Base-by-base conservation (phyloP, 139 green algal genomes). In the Auxenochlorella pyrenoidosa region DNA sequence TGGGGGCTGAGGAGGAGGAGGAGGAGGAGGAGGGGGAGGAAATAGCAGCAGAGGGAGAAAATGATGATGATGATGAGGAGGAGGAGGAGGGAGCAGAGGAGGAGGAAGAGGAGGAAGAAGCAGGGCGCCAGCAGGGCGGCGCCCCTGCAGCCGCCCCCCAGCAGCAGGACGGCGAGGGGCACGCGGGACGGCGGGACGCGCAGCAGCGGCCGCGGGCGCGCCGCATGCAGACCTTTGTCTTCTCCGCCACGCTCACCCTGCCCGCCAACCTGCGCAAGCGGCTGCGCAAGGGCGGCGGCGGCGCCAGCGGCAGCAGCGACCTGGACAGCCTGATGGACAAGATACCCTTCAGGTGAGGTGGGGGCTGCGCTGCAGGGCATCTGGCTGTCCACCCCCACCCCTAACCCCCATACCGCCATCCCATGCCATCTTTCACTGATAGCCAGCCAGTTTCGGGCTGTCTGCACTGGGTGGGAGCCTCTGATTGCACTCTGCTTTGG, bases 211-310 rank as follows among this genome's bases (percentile, higher is more conserved):
- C 41, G 19, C 51, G 75, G 44, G 10, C 34, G 30, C 72, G 59
- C 34, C 65, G 66, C 21, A 70, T 98, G 90, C 97, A 99, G 92
- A 98, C 94, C 3, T 95, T 99, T 85, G 95, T 99, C 43, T 99
- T 99, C 87, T 98, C 93, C 19, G 97, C 97, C 3, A 99, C 97
- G 19, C 93, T 99, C 36, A 97, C 96, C 18, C 94, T 99, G 92
- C 97, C 97, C 21, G 77, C 86, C 47, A 86, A 79, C 26, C 84
- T 97, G 60, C 91, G 94, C n/a, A 92, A 93, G 71, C 92, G 95
- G 30, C 88, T 98, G 71, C 87, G 89, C 36, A 93, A 91, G 26
- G 91, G 94, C 26, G 93, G 89, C 44, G 95, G 94, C 75, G 96
- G 94, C 24, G 89, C 92, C 12, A 90, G 90, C 75, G 95, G 94